Evolutionary conservation across 1,139 yeast genomes (phyloP), one percentile per base, ranked within the genome.

Genomic region (Kurtzmaniella quercitrusa): DNA sequence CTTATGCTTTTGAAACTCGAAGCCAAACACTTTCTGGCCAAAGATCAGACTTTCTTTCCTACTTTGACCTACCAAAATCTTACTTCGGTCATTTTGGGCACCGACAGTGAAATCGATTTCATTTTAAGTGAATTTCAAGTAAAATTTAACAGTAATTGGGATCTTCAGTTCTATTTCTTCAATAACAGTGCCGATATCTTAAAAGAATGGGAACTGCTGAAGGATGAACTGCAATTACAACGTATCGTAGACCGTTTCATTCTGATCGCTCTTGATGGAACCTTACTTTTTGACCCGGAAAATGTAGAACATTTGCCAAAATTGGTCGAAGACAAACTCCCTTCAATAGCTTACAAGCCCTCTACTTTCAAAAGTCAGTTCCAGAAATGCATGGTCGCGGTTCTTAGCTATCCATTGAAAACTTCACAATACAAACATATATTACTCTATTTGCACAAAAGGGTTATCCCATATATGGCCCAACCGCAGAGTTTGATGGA

Each of bases 401-500:
- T 82, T 12, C 69, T 91, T 53, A 66, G 72, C 37, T 66, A 68
- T 46, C 73, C 76, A 25, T 64, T 79, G 34, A 65, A 73, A 2
- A 61, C 81, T 12, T 58, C 72, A 1, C 95, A 89, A 60, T 85
- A 85, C 63, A 88, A 87, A 61, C 68, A 83, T 1, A 71, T 85
- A 2, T 70, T 93, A 43, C 67, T 79, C 8, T 76, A 90, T 6
- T 62, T 93, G 53, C 97, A 93, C 63, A 89, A 88, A 59, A 70
- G 95, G 49, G 75, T 93, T 41, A 83, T 93, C 34, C 97, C 98
- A 37, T 77, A 75, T 57, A 77, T 90, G 76, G 74, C 80, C 38
- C 83, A 82, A 50, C 96, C 98, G 1, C 86, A 88, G 41, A 74
- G 79, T 49, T 68, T 93, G 43, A 89, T 93, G 96, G 98, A 93